Evolutionary conservation across 495 filamentous ascomycete genomes (phyloP).

Genomic region (Eremomyces bilateralis): DNA sequence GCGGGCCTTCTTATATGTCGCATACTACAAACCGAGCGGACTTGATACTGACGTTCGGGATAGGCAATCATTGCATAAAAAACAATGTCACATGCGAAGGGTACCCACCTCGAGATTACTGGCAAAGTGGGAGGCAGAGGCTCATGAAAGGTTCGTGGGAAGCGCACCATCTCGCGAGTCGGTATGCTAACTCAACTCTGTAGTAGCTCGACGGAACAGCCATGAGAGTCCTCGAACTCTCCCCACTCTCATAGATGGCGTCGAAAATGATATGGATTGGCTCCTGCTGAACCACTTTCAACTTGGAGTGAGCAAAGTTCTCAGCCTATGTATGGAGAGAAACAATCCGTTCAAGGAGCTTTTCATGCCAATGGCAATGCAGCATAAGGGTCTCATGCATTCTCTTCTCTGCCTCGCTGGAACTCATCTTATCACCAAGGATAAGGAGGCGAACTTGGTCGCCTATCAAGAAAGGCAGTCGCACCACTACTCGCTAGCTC

Average conservation of each 20-base stretch:
- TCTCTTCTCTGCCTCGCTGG: constrained; percentile 72
- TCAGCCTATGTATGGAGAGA: constrained; percentile 66
- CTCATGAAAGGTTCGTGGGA: constrained; percentile 42
- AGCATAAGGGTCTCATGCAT: constrained; percentile 78
- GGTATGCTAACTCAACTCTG: constrained; percentile 3
- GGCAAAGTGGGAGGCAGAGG: constrained; percentile 65
- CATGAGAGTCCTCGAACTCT: constrained; percentile 32
- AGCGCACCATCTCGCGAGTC: neutral
- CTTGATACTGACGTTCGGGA: no score
- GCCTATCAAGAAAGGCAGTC: constrained; percentile 24
- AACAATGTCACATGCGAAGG: constrained; percentile 86
- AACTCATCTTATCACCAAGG: constrained; percentile 43
- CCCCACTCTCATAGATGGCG: constrained; percentile 59
- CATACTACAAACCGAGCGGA: no score
- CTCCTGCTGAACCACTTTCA: constrained; percentile 77
- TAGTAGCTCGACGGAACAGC: constrained; percentile 8
- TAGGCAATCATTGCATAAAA: constrained; percentile 77
- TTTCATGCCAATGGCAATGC: constrained; percentile 64
- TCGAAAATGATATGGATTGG: constrained; percentile 68
- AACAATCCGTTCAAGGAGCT: constrained; percentile 81
- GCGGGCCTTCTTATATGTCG: no score
- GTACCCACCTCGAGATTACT: constrained; percentile 71
- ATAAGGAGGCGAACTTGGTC: constrained; percentile 21
- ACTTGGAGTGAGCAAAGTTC: constrained; percentile 52
- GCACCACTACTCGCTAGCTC: constrained; percentile 37